Evolutionary conservation across 805 yeast genomes (phyloP), one percentile per base, ranked within the genome.

Genomic region (Kodamaea sagamina): DNA sequence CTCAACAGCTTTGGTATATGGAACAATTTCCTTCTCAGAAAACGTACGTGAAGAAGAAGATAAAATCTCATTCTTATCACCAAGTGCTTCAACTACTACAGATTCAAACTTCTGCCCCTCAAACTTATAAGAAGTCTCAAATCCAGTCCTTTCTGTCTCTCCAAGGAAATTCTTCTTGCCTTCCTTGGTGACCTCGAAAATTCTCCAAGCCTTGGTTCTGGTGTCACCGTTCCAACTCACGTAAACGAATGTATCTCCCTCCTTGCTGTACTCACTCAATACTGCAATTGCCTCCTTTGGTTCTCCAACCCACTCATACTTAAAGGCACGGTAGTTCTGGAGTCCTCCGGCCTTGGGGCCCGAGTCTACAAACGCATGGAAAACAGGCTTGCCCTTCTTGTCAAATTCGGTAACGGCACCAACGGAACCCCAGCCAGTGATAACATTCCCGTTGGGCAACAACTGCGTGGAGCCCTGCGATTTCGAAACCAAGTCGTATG

Each of bases 221-320:
- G 71, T 66, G 41, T 65, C 71, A n/a, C 71, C 72, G 49, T 65
- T 67, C 71, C 71, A 67, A 25, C 65, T 59, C 32, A 65, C 62
- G 40, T 62, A 63, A 6, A 38, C 34, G 3, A 61, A 53, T 7
- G 54, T 52, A 3, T 51, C 53, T 6, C 43, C 43, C 8, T 51
- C 46, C 2, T 43, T 48, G 17, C 46, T 32, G 41, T 43, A 36
- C 37, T 52, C 58, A 25, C 50, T 51, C 12, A 44, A 40, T 4
- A 59, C 48, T 1, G 71, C 68, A 45, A 66, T 58, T 5, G 53
- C 55, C 35, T 67, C 71, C 15, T 53, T 45, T 7, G 71, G 67
- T 27, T 37, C 38, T 3, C 71, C 71, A 10, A 51, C 57, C 71
- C 71, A 67, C 26, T 57, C 55, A 34, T 40, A 58, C 47, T 60